Evolutionary conservation across 148 eudicot genomes (phyloP), one percentile per base, ranked within the genome.

Genomic region (Oxyria digyna): DNA sequence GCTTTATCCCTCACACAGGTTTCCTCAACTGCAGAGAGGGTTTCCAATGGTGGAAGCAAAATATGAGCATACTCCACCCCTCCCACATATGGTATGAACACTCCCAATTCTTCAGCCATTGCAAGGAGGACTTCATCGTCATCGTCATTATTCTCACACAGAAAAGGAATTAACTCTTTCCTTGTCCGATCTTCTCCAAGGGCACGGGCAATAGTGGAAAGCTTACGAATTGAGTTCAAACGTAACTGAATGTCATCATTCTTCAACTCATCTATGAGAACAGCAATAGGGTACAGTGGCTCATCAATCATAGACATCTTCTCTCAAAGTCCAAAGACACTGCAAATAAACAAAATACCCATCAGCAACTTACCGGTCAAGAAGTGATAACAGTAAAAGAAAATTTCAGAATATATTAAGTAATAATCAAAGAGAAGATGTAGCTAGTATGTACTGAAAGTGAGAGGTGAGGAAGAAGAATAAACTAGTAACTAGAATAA

Each of bases 1-100:
- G 89, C 79, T 59, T 85, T 85, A 38, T 82, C 89, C 73, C 86
- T 78, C 6, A 85, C 89, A 70, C 89, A 82, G 67, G 89, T 85
- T 68, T 85, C 89, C 46, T 85, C 89, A 18, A 85, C 86, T 15
- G 79, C 76, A 69, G 86, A 85, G 17, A 82, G 66, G 20, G 82
- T 76, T 68, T 85, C 89, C 77, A 85, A 73, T 0, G 89, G 86
- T 4, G 84, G 68, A 45, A 85, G 74, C 84, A 85, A 71, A 29
- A 85, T 86, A 71, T 71, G 67, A 31, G 86, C 86, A 41, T 80
- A 72, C 67, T 80, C 85, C 15, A 80, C 78, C 26, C 89, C 89
- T 1, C 89, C 89, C 0, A 82, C 89, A 74, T 74, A 85, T 0
- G 86, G 89, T 31, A 82, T 69, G 66, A 85, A 85, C 9, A 78